phyloP scores from a whole-genome alignment of 257 asterid genomes.

The Plantago ovata region DNA sequence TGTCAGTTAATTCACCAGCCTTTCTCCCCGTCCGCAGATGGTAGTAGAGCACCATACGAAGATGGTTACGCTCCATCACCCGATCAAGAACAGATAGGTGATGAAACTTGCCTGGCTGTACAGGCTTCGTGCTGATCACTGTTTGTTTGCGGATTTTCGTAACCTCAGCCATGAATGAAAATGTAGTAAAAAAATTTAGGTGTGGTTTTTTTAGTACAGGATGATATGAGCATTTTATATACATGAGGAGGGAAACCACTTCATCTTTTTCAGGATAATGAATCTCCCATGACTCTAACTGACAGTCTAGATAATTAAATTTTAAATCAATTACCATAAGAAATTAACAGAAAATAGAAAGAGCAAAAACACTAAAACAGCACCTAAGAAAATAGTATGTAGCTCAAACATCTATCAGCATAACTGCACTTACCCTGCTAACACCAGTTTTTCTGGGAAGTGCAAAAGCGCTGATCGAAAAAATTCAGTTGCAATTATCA shows the following conservation, averaged over 20 bases:
- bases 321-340: background rate
- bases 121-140: slow-evolving; percentile 41
- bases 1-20: slow-evolving; percentile 31
- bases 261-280: slow-evolving; percentile 29
- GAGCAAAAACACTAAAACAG: slow-evolving; percentile 12
- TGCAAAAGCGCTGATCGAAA: no score
- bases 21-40: slow-evolving; percentile 17
- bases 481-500: no score
- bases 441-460: background rate
- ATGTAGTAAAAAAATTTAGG: background rate
- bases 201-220: background rate
- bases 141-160: slow-evolving; percentile 48
- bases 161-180: slow-evolving; percentile 41
- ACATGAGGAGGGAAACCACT: slow-evolving; percentile 17
- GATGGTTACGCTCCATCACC: slow-evolving; percentile 38
- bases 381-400: slow-evolving; percentile 4
- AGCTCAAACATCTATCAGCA: background rate
- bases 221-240: background rate
- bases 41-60: slow-evolving; percentile 45
- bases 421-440: no score
- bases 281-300: slow-evolving; percentile 30
- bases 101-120: slow-evolving; percentile 36
- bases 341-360: slow-evolving; percentile 8
- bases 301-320: background rate
- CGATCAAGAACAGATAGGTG: slow-evolving; percentile 52